Conservation (phyloP, 306 rosid genomes). For the Glycine latifolia region DNA sequence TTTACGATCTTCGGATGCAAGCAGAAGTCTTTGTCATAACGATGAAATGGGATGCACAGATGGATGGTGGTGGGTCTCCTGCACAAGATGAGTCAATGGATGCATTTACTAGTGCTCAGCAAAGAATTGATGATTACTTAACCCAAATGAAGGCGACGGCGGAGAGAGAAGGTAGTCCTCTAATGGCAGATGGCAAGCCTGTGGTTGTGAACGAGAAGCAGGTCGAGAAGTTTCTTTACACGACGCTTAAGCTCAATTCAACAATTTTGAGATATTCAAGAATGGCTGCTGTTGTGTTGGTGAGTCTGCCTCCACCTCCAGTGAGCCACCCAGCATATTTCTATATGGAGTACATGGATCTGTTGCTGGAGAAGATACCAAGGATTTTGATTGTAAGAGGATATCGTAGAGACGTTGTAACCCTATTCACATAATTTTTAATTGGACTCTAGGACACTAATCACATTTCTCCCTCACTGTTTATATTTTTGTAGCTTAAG, state of each 20-base stretch:
- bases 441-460: constrained; percentile 54
- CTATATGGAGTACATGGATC: constrained; percentile 99
- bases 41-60: constrained; percentile 82
- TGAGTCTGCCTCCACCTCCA: constrained; percentile 98
- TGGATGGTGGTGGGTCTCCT: constrained; percentile 67
- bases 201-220: constrained; percentile 86
- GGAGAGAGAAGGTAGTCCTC: constrained; percentile 65
- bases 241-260: constrained; percentile 87
- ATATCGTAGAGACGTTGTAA: constrained; percentile 92
- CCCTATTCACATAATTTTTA: constrained; percentile 79
- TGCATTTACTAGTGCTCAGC: constrained; percentile 72
- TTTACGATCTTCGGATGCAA: constrained; percentile 98
- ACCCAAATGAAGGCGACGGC: constrained; percentile 67
- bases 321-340: constrained; percentile 84
- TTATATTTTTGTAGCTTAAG: constrained; percentile 56
- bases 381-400: constrained; percentile 98
- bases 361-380: constrained; percentile 92
- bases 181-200: constrained; percentile 88
- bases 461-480: constrained; percentile 49
- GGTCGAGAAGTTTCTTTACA: constrained; percentile 91
- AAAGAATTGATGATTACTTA: constrained; percentile 72
- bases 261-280: constrained; percentile 90
- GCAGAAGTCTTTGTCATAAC: constrained; percentile 95
- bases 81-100: constrained; percentile 84
- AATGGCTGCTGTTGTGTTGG: constrained; percentile 98